phyloP scores from a whole-genome alignment of 352 stramenopile genomes.

The Aphanomyces invadans region DNA sequence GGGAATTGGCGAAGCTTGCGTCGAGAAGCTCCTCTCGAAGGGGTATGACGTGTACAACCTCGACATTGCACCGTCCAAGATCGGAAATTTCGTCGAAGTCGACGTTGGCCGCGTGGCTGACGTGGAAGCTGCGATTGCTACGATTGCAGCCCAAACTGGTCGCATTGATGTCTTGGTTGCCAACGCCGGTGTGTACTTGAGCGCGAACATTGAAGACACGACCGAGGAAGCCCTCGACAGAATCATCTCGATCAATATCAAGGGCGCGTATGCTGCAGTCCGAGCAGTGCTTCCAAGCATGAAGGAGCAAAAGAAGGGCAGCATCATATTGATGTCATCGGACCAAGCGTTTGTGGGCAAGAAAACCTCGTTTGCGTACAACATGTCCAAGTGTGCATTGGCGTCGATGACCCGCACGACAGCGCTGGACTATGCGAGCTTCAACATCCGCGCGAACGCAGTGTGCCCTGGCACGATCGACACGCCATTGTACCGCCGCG shows the following conservation, averaged over 20 bases:
- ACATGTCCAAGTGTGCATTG: conserved; percentile 24
- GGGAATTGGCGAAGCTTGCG: conserved; percentile 22
- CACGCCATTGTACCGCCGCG: conserved; percentile 59
- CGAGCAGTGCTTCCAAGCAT: conserved; percentile 11
- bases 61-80: conserved; percentile 16
- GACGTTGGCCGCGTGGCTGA: conserved; percentile 10
- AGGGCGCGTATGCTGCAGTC: conserved; percentile 20
- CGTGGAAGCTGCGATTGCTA: conserved; percentile 21
- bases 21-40: conserved; percentile 17
- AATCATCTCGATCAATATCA: conserved; percentile 25
- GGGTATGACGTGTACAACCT: conserved; percentile 24
- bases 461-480: conserved; percentile 79
- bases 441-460: conserved; percentile 81
- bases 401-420: conserved; percentile 22
- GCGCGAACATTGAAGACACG: conserved; percentile 24
- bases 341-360: conserved; percentile 24
- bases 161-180: conserved; percentile 17
- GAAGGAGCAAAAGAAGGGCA: conserved; percentile 23
- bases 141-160: conserved; percentile 15
- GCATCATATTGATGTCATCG: conserved; percentile 25
- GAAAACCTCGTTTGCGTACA: conserved; percentile 25
- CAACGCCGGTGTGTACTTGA: conserved; percentile 24
- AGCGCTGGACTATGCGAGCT: conserved; percentile 21
- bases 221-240: conserved; percentile 15
- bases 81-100: conserved; percentile 17